Percentiles rank a stretch among this genome's conserved stretches.
Evolutionary conservation across 179 eudicot genomes (phyloP).

Genomic region (Camellia oleifera): DNA sequence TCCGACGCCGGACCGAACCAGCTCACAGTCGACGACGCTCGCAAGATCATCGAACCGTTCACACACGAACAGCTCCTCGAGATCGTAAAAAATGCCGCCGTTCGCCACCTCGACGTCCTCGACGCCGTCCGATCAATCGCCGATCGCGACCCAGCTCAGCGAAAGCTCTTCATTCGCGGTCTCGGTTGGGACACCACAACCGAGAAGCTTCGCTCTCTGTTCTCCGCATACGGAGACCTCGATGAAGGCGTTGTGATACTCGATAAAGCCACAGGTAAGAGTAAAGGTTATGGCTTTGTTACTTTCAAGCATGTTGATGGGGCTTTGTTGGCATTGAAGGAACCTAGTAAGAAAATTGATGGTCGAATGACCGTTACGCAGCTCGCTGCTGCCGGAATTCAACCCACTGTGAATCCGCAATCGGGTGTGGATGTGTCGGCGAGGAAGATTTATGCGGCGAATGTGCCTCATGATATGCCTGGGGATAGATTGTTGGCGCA

Average conservation of each 20-base stretch:
- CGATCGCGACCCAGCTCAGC: conserved; percentile 39
- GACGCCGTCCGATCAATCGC: conserved; percentile 41
- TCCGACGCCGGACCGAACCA: conserved; percentile 4
- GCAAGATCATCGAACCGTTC: conserved; percentile 37
- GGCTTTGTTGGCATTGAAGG: conserved; percentile 46
- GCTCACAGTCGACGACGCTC: conserved; percentile 34
- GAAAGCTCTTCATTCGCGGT: conserved; percentile 58
- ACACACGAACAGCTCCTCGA: conserved; percentile 39
- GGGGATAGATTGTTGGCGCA: conserved; percentile 38
- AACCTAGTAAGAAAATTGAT: conserved; percentile 57
- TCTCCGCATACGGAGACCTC: conserved; percentile 45
- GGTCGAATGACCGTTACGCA: conserved; percentile 57
- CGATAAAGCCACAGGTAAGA: conserved; percentile 48
- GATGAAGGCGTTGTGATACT: conserved; percentile 46
- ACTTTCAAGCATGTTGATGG: conserved; percentile 52
- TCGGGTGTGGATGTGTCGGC: conserved; percentile 25
- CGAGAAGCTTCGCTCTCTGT: conserved; percentile 40
- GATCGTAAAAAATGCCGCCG: conserved; percentile 34
- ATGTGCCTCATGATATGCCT: conserved; percentile 39
- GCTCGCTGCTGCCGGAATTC: conserved; percentile 40
- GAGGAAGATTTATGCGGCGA: conserved; percentile 50
- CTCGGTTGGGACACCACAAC: conserved; percentile 58
- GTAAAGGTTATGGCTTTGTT: conserved; percentile 55
- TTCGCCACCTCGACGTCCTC: conserved; percentile 45
- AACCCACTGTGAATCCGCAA: conserved; percentile 7